Evolutionary conservation across 306 rosid species (phyloP).

Genomic region (Castanea crenata): DNA sequence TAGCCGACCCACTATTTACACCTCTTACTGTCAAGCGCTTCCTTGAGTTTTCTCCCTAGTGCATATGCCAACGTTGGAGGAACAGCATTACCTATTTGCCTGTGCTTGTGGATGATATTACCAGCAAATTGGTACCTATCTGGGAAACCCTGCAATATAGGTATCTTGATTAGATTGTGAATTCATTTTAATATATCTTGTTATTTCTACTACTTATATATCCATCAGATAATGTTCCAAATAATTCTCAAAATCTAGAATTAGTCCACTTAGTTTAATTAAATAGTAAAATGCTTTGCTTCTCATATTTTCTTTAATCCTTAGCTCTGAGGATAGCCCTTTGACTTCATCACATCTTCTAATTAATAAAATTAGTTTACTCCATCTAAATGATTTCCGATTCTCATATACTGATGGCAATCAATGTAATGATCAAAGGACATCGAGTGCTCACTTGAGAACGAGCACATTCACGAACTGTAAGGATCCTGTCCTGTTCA

Average conservation of each 20-base stretch:
- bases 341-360: background rate
- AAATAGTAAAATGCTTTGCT: background rate
- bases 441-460: constrained; percentile 71
- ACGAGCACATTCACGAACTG: constrained; percentile 95
- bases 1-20: background rate
- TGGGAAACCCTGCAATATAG: constrained; percentile 75
- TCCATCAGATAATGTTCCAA: background rate
- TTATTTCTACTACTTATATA: background rate
- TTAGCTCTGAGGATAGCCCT: background rate
- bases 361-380: background rate
- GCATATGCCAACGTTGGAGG: constrained; percentile 96
- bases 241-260: background rate
- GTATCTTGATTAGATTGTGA: background rate
- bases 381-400: background rate
- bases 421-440: background rate
- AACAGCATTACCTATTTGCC: constrained; percentile 98
- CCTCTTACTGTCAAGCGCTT: constrained; percentile 53
- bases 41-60: constrained; percentile 75
- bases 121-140: constrained; percentile 74
- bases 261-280: background rate
- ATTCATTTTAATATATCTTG: background rate
- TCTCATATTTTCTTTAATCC: background rate
- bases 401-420: constrained; percentile 3
- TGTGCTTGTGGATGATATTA: constrained; percentile 73
- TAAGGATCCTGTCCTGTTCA: constrained; percentile 87